Conservation (phyloP, 2,329 filamentous ascomycete species). For the Dactylellina haptotyla region DNA sequence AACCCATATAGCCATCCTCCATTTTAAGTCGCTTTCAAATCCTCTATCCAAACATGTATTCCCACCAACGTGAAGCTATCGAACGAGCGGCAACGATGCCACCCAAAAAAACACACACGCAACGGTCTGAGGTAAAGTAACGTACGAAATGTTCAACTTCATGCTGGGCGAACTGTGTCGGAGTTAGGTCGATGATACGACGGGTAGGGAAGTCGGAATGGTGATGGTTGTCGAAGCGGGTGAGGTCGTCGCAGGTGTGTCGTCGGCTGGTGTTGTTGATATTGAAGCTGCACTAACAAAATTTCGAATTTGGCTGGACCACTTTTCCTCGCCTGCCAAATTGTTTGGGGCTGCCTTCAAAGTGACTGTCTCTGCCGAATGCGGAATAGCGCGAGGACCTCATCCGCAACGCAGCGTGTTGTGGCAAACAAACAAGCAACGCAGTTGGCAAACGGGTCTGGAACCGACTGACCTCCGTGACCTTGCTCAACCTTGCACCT, state of each 20-base stretch:
- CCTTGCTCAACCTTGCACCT: no score
- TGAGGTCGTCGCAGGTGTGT: slow-evolving; percentile 8
- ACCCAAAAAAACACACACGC: neutral
- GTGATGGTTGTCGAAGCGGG: slow-evolving; percentile 16
- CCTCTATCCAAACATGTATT: slow-evolving; percentile 12
- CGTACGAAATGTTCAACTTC: slow-evolving; percentile 54
- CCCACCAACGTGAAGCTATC: slow-evolving; percentile 28
- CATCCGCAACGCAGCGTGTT: neutral
- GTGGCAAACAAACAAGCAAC: neutral
- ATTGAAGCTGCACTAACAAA: slow-evolving; percentile 25
- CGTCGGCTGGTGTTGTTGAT: slow-evolving; percentile 28
- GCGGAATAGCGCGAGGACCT: slow-evolving; percentile 1
- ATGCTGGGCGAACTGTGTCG: slow-evolving; percentile 47
- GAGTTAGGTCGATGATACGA: slow-evolving; percentile 39
- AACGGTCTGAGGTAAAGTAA: slow-evolving; percentile 12
- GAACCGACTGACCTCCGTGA: neutral
- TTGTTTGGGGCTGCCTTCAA: neutral
- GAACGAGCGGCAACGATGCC: neutral
- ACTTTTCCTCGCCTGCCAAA: no score
- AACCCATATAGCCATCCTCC: no score
- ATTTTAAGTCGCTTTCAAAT: no score
- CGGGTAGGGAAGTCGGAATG: slow-evolving; percentile 4
- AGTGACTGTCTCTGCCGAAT: slow-evolving; percentile 46
- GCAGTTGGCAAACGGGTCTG: neutral
- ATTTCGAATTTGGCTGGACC: slow-evolving; percentile 34